Conservation (phyloP, 768 basidiomycete species). For the Rossbeevera mucosa region DNA sequence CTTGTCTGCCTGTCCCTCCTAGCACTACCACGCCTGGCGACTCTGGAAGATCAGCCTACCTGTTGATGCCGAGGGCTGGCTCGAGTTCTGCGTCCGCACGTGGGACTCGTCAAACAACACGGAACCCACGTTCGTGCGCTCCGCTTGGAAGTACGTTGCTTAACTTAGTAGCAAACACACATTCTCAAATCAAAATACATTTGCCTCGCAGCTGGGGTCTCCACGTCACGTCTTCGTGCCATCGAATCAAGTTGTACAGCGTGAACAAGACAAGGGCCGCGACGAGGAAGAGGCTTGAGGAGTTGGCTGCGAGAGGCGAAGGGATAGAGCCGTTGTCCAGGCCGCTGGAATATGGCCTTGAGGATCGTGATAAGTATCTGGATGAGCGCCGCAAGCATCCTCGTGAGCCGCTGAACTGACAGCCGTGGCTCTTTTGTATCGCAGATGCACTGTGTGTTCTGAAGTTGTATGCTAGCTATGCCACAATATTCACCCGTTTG, state of each 20-base stretch:
- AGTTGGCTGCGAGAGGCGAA: conserved; percentile 36
- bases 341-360: conserved; percentile 9
- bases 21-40: conserved; percentile 54
- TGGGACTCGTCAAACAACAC: conserved; percentile 60
- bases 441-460: background rate
- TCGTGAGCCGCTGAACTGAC: conserved; percentile 7
- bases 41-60: conserved; percentile 50
- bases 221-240: conserved; percentile 50
- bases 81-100: conserved; percentile 50
- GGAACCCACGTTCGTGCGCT: conserved; percentile 51
- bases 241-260: conserved; percentile 52
- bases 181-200: background rate
- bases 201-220: conserved; percentile 42
- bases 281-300: conserved; percentile 40
- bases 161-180: background rate
- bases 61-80: conserved; percentile 53
- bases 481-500: too few species aligned
- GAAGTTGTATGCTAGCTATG: background rate
- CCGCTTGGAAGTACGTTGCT: conserved; percentile 47
- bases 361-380: conserved; percentile 6
- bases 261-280: conserved; percentile 42
- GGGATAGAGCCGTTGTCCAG: conserved; percentile 17
- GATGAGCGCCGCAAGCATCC: conserved; percentile 2
- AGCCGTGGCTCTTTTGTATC: background rate
- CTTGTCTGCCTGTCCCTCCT: background rate